These are phyloP conservation scores for Hypoxylon rubiginosum DNA, from an alignment of 2,329 filamentous ascomycete genomes.

Conservation along the genomic window DNA sequence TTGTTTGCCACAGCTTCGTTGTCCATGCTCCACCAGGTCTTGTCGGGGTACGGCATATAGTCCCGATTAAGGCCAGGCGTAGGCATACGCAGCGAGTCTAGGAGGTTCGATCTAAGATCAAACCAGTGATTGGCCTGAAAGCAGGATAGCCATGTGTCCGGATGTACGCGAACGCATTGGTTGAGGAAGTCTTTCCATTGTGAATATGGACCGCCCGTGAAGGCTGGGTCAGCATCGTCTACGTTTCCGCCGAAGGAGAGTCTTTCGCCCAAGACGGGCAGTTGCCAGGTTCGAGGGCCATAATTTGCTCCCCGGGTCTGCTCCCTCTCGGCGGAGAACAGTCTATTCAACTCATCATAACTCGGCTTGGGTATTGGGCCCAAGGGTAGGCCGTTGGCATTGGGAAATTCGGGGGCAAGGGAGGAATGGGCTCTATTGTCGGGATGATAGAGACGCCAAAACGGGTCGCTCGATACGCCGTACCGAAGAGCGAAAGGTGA, in stretches of 20 bases:
- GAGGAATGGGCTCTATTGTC: slow-evolving; percentile 20
- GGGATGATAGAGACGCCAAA: not conserved
- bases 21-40: slow-evolving; percentile 24
- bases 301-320: not conserved
- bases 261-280: not conserved
- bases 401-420: not conserved
- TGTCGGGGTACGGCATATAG: not conserved
- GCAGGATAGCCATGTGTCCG: slow-evolving; percentile 20
- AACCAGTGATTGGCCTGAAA: slow-evolving; percentile 13
- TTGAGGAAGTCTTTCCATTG: slow-evolving; percentile 2
- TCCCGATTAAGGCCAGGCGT: not conserved
- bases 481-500: slow-evolving; percentile 14
- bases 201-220: not conserved
- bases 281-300: not conserved
- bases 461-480: not conserved
- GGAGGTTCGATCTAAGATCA: slow-evolving; percentile 11
- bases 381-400: not conserved
- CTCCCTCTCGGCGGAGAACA: slow-evolving; percentile 6
- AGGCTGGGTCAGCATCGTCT: not conserved
- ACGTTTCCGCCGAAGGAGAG: slow-evolving; percentile 9
- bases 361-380: not conserved
- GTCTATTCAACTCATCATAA: not conserved
- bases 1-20: slow-evolving; percentile 16
- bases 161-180: not conserved
- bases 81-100: not conserved